These are phyloP conservation scores for Arthromyces matolae DNA, from an alignment of 768 basidiomycete species.

Conservation along the genomic window DNA sequence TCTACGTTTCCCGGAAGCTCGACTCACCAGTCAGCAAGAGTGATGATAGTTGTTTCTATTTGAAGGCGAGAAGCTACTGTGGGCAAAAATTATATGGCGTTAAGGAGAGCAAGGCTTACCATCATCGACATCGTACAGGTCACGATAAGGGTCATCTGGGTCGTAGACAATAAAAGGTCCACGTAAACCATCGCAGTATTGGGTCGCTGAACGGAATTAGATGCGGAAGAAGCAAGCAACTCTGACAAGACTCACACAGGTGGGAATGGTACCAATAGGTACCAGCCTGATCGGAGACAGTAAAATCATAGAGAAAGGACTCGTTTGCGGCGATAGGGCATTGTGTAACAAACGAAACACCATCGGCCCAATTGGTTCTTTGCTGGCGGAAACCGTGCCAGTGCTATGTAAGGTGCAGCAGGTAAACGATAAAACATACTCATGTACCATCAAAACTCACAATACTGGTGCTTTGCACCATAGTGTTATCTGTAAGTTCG, in stretches of 20 bases:
- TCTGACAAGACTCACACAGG: slow-evolving; percentile 16
- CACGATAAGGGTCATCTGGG: slow-evolving; percentile 28
- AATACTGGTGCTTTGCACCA: slow-evolving; percentile 22
- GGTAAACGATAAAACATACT: neutral
- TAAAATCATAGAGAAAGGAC: slow-evolving; percentile 37
- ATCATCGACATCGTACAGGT: slow-evolving; percentile 25
- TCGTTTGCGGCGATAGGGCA: slow-evolving; percentile 37
- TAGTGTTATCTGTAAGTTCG: slow-evolving; percentile 18
- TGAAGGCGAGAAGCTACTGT: neutral
- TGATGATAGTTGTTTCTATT: slow-evolving; percentile 40
- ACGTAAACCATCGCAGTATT: slow-evolving; percentile 46
- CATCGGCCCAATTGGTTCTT: slow-evolving; percentile 9
- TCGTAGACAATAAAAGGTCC: slow-evolving; percentile 37
- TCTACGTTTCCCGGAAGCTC: too few relatives aligned
- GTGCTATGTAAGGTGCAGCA: neutral
- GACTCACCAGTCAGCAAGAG: slow-evolving; percentile 35
- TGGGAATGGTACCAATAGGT: slow-evolving; percentile 30
- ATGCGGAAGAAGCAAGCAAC: too few relatives aligned
- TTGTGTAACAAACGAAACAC: slow-evolving; percentile 30
- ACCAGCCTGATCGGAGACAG: slow-evolving; percentile 20
- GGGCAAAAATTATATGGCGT: too few relatives aligned
- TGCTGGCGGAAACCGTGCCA: slow-evolving; percentile 13
- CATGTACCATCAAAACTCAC: slow-evolving; percentile 9
- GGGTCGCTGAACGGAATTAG: slow-evolving; percentile 24
- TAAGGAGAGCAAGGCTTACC: slow-evolving; percentile 3